A percentile compares a stretch with the other conserved stretches of the same genome.
phyloP scores from a whole-genome alignment of 176 grass and related monocot species.

The Eleusine indica region DNA sequence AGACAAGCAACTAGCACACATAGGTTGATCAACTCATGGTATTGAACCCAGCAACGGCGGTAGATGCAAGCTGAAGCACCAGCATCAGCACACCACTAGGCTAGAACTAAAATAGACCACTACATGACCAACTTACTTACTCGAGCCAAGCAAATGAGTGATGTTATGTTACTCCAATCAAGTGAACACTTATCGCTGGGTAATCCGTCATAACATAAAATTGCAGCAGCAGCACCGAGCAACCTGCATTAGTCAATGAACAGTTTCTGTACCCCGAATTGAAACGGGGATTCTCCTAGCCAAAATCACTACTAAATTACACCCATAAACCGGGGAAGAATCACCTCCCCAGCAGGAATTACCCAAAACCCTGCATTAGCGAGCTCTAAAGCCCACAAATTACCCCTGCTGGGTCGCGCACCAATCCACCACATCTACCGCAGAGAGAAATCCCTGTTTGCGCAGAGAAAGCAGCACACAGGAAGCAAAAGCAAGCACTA shows the following conservation, averaged over 20 bases:
- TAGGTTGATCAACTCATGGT: background rate
- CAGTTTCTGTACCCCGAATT: background rate
- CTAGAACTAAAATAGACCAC: background rate
- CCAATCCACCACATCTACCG: background rate
- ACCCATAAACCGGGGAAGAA: background rate
- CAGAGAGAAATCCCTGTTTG: background rate
- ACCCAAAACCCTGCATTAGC: constrained; percentile 19
- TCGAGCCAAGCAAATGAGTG: background rate
- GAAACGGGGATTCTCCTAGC: background rate
- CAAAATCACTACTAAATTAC: constrained; percentile 2
- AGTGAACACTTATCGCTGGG: constrained; percentile 29
- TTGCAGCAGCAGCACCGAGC: background rate
- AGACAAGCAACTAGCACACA: background rate
- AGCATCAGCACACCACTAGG: background rate
- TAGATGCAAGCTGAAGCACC: background rate
- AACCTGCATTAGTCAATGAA: constrained; percentile 32
- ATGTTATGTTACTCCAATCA: constrained; percentile 6
- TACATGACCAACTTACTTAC: background rate
- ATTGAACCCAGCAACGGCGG: background rate
- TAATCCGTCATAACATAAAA: background rate
- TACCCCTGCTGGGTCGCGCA: background rate
- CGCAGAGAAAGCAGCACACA: background rate
- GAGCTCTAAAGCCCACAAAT: background rate
- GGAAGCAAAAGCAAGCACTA: constrained; percentile 15
- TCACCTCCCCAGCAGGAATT: background rate